A percentile compares a stretch with the other conserved stretches of the same genome.
phyloP scores from a whole-genome alignment of 2,329 filamentous ascomycete species.

The Aschersonia sp. region DNA sequence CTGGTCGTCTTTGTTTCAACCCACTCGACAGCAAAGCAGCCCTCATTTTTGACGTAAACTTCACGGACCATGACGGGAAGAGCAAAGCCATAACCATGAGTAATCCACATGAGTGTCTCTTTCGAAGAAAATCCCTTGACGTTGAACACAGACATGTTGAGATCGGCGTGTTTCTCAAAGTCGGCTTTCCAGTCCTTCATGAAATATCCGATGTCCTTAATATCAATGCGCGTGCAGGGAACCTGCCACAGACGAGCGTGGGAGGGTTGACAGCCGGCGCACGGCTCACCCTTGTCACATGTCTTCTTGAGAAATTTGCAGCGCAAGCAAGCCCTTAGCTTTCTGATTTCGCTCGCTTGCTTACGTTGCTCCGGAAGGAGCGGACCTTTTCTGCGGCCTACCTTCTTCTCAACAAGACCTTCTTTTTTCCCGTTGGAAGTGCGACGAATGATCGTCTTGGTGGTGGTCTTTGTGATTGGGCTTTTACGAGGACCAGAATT shows the following conservation, averaged over 20 bases:
- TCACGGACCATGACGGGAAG: slow-evolving; percentile 88
- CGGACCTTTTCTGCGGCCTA: slow-evolving; percentile 79
- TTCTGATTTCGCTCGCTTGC: slow-evolving; percentile 92
- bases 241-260: slow-evolving; percentile 96
- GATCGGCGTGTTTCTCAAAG: slow-evolving; percentile 77
- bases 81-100: slow-evolving; percentile 88
- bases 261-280: slow-evolving; percentile 85
- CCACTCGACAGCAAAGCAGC: slow-evolving; percentile 90
- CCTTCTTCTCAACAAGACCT: slow-evolving; percentile 69
- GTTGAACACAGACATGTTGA: slow-evolving; percentile 83
- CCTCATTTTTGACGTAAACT: slow-evolving; percentile 81
- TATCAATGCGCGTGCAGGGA: slow-evolving; percentile 92
- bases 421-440: slow-evolving; percentile 67
- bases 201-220: slow-evolving; percentile 96
- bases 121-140: slow-evolving; percentile 70
- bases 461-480: slow-evolving; percentile 59
- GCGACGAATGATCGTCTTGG: slow-evolving; percentile 75
- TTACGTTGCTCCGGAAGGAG: slow-evolving; percentile 87
- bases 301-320: slow-evolving; percentile 99
- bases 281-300: slow-evolving; percentile 94
- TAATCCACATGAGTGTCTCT: slow-evolving; percentile 72
- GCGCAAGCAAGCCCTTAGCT: slow-evolving; percentile 80
- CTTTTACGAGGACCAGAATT: slow-evolving; percentile 62
- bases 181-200: slow-evolving; percentile 99
- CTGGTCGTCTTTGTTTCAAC: slow-evolving; percentile 59